Conservation (phyloP, 148 eudicot species). For the Amaranthus hypochondriacus region DNA sequence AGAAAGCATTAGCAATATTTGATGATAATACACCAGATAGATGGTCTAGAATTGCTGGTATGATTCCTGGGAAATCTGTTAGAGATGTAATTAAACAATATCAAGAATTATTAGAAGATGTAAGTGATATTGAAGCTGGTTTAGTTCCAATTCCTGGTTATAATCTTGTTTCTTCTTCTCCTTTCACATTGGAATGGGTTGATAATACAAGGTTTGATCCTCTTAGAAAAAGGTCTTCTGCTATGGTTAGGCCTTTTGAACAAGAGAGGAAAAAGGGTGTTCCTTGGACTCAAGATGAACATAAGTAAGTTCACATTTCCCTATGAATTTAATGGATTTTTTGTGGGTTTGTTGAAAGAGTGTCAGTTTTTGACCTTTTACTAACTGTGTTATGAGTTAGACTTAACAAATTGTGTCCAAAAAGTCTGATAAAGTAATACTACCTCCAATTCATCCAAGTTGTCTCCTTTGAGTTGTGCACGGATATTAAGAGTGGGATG, state of each 20-base stretch:
- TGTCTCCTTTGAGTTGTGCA: too few relatives aligned
- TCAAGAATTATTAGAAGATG: slow-evolving; percentile 60
- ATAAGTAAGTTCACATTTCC: slow-evolving; percentile 42
- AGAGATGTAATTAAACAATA: slow-evolving; percentile 68
- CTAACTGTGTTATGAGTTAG: too few relatives aligned
- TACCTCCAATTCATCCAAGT: too few relatives aligned
- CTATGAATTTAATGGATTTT: not conserved
- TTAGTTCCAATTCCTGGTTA: slow-evolving; percentile 78
- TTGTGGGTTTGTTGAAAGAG: too few relatives aligned
- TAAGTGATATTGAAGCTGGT: slow-evolving; percentile 83
- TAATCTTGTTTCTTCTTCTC: slow-evolving; percentile 25
- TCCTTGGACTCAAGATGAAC: slow-evolving; percentile 98
- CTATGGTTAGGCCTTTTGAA: slow-evolving; percentile 42
- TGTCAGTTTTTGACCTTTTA: too few relatives aligned
- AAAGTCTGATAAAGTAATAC: too few relatives aligned
- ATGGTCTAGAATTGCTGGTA: slow-evolving; percentile 65
- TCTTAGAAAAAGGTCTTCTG: slow-evolving; percentile 32
- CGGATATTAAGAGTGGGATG: too few relatives aligned
- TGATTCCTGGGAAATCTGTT: slow-evolving; percentile 75
- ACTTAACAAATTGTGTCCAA: too few relatives aligned
- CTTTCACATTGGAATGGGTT: slow-evolving; percentile 57
- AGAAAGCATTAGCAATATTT: slow-evolving; percentile 68
- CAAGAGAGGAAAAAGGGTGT: slow-evolving; percentile 90
- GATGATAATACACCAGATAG: slow-evolving; percentile 71
- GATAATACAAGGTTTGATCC: slow-evolving; percentile 37